Conservation (phyloP, 2,329 filamentous ascomycete species). For the Capronia americana region DNA sequence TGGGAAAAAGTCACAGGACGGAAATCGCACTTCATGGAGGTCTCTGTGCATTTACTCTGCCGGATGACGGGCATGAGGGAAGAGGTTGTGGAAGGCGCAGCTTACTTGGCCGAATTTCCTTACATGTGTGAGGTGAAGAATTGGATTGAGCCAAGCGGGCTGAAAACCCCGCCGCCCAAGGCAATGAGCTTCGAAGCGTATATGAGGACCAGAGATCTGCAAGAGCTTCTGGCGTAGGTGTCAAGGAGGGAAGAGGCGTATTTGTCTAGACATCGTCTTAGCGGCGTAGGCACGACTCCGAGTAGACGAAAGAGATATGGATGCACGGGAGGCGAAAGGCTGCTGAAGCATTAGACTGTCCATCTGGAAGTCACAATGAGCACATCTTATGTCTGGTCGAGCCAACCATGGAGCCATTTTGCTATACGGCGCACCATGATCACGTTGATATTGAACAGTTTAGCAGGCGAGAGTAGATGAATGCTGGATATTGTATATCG, state of each 20-base stretch:
- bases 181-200: constrained; percentile 21
- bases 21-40: constrained; percentile 8
- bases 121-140: constrained; percentile 27
- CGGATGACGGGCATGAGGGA: constrained; percentile 19
- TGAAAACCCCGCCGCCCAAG: constrained; percentile 16
- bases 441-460: neutral
- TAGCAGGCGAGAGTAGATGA: neutral
- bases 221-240: constrained; percentile 15
- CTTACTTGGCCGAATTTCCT: constrained; percentile 19
- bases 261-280: no score
- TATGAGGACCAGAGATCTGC: constrained; percentile 20
- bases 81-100: constrained; percentile 23
- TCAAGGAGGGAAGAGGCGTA: neutral
- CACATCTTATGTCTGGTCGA: neutral
- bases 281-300: no score
- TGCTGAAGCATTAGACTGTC: neutral
- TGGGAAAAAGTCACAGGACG: constrained; percentile 20
- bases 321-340: neutral
- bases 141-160: constrained; percentile 22
- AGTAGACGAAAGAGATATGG: no score
- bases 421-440: neutral
- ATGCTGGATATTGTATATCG: neutral
- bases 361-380: neutral
- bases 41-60: constrained; percentile 20
- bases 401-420: no score